Evolutionary conservation across 306 rosid species (phyloP).

Genomic region (Cucurbita pepo): DNA sequence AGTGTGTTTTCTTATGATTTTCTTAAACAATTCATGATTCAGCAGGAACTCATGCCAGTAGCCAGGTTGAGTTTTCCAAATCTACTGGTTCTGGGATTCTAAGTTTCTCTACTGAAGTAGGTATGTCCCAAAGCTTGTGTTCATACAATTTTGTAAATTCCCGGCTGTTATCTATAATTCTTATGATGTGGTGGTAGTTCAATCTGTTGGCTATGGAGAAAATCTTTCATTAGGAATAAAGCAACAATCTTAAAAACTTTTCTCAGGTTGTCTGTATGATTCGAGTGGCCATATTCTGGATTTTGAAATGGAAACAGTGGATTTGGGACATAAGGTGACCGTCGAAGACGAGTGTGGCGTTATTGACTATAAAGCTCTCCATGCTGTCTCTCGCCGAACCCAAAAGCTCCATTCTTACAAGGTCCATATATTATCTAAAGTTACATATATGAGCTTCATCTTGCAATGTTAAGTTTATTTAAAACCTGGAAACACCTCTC

Average conservation of each 20-base stretch:
- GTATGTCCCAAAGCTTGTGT: neutral
- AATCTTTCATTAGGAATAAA: neutral
- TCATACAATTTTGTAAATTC: neutral
- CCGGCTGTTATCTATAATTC: neutral
- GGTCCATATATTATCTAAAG: slow-evolving; percentile 22
- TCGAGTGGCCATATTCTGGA: slow-evolving; percentile 10
- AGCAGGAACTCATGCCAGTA: slow-evolving; percentile 12
- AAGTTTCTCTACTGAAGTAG: neutral
- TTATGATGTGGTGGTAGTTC: neutral
- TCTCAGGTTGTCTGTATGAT: slow-evolving; percentile 23
- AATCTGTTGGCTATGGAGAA: neutral
- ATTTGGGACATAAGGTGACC: slow-evolving; percentile 34
- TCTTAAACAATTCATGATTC: slow-evolving; percentile 10
- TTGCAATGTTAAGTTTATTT: neutral
- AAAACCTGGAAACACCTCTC: neutral
- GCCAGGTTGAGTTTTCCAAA: slow-evolving; percentile 7
- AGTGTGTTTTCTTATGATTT: neutral
- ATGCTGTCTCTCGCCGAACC: slow-evolving; percentile 36
- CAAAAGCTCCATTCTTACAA: slow-evolving; percentile 63
- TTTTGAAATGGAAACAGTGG: slow-evolving; percentile 35
- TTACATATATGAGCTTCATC: neutral
- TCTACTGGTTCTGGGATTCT: slow-evolving; percentile 12
- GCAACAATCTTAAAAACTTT: neutral
- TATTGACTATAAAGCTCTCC: slow-evolving; percentile 35
- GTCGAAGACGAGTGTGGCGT: slow-evolving; percentile 31